phyloP scores from a whole-genome alignment of 495 filamentous ascomycete species.

The Hypoxylon rickii region DNA sequence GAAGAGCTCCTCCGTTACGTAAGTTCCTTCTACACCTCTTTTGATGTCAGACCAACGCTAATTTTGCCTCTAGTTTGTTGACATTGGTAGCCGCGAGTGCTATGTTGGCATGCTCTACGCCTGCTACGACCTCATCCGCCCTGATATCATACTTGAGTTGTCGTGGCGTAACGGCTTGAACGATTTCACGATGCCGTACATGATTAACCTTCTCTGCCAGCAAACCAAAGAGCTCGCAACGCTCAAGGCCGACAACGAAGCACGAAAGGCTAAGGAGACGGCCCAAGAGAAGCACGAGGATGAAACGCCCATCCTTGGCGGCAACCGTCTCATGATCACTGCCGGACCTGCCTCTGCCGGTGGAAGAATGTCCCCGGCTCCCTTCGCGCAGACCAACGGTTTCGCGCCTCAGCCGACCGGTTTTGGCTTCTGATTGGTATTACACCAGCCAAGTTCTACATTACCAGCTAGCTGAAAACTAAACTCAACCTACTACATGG shows the following conservation, averaged over 20 bases:
- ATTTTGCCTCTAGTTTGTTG: conserved; percentile 78
- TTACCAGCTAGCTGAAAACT: not conserved
- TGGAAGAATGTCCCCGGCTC: conserved; percentile 59
- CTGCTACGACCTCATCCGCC: conserved; percentile 95
- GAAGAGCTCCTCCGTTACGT: conserved; percentile 96
- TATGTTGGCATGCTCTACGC: conserved; percentile 99
- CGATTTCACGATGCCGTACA: conserved; percentile 99
- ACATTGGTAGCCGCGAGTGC: conserved; percentile 98
- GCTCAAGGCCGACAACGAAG: conserved; percentile 96
- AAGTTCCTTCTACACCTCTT: conserved; percentile 51
- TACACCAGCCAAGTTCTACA: too few relatives aligned
- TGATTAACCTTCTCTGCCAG: conserved; percentile 96
- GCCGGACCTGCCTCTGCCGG: conserved; percentile 68
- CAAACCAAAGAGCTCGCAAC: conserved; percentile 82
- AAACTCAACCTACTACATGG: not conserved
- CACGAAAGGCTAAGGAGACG: conserved; percentile 86
- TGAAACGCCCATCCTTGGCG: conserved; percentile 89
- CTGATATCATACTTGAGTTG: conserved; percentile 90
- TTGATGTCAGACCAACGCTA: conserved; percentile 24
- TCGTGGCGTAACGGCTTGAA: conserved; percentile 95
- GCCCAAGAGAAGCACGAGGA: conserved; percentile 88
- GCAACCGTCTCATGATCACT: conserved; percentile 95
- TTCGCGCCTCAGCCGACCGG: conserved; percentile 82
- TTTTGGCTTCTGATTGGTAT: conserved; percentile 53
- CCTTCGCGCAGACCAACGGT: conserved; percentile 76